Evolutionary conservation across 257 asterid genomes (phyloP).

Genomic region (Thymus mandschuricus): DNA sequence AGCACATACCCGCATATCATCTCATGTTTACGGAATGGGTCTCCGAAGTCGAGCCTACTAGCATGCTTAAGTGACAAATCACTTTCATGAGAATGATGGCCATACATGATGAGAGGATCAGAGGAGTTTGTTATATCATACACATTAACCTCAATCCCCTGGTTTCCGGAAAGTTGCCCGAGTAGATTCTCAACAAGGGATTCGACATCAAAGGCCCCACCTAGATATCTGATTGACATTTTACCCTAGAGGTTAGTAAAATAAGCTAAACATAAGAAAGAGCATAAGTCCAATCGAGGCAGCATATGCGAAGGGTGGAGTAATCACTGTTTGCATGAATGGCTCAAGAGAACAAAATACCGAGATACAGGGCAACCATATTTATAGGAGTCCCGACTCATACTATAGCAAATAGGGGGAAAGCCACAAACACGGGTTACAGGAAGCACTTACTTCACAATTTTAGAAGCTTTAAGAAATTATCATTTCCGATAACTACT

Average conservation of each 20-base stretch:
- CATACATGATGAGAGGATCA: conserved; percentile 79
- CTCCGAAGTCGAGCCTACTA: conserved; percentile 86
- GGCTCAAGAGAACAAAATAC: neutral
- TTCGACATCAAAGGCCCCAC: conserved; percentile 94
- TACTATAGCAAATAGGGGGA: neutral
- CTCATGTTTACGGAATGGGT: conserved; percentile 85
- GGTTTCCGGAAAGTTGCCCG: conserved; percentile 88
- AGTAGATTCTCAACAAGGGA: conserved; percentile 89
- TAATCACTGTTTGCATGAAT: neutral
- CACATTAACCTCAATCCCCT: conserved; percentile 78
- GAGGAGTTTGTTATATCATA: conserved; percentile 81
- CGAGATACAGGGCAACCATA: neutral
- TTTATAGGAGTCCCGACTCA: neutral
- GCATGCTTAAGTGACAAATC: conserved; percentile 68
- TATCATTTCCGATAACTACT: neutral
- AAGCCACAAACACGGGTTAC: neutral
- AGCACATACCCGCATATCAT: conserved; percentile 81
- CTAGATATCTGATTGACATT: conserved; percentile 65
- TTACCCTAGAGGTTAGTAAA: neutral
- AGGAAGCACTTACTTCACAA: neutral
- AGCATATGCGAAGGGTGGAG: neutral
- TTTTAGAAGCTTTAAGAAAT: neutral
- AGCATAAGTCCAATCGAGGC: neutral
- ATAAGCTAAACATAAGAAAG: conserved; percentile 6
- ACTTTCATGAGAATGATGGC: conserved; percentile 57